Base-by-base conservation (phyloP, 768 basidiomycete genomes). In the Tricholoma saponaceum region DNA sequence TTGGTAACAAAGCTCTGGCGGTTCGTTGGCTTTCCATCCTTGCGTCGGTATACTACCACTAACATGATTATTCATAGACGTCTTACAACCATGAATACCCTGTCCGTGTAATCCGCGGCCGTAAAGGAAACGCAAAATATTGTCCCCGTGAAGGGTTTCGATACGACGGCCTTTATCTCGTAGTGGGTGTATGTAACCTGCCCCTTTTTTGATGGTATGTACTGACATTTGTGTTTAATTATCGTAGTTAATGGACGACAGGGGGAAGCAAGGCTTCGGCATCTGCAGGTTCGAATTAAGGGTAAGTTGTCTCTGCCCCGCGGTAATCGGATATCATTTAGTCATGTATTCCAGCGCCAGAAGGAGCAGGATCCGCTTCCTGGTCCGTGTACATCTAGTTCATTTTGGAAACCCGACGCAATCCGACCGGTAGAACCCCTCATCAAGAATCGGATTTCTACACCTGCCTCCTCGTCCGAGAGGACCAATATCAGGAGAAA, bases 131-230 rank as follows among this genome's bases (percentile, higher is more conserved):
- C 20, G 20, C 23, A 12, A 47, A 20, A 28, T 54, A 41, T 18
- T 49, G 13, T 37, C 57, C 57, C 16, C 23, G 14, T 44, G 41
- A 49, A 53, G 57, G 57, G 44, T 58, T 54, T 32, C 57, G 52
- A n/a, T 54, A 58, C 25, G 57, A 58, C 41, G 57, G 57, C 14
- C 52, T 58, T 9, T 58, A 58, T 20, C 5, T 39, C 4, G 57
- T 58, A n/a, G 50, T 32, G 12, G 10, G 32, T 1, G 55, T 56
- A 56, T 23, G 55, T 30, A 23, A 22, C 23, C 22, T 23, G 18
- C 8, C 16, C 33, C 5, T 18, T 35, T 8, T 9, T 43, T 18
- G 41, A 20, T 9, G 28, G 39, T 37, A 37, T 37, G 16, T 25
- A 1, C 4, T 18, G 47, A 25, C 37, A 13, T 10, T 20, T 12